Evolutionary conservation across 495 filamentous ascomycete species (phyloP), one percentile per base, ranked within the genome.

Genomic region (Lentithecium fluviatile): DNA sequence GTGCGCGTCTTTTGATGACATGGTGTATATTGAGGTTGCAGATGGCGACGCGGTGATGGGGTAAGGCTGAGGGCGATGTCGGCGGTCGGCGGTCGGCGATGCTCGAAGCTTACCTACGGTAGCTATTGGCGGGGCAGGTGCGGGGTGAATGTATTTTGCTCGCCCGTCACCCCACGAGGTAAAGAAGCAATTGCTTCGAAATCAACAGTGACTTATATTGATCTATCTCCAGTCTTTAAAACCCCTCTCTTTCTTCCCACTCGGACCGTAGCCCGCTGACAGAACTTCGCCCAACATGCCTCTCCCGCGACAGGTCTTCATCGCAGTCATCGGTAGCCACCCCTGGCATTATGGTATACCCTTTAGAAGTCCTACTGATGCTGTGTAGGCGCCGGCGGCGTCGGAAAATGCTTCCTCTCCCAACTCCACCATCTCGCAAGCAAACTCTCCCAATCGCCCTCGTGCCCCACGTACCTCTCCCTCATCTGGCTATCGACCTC

Each of bases 341-440:
- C 6, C 34, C 29, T 52, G n/a, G n/a, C n/a, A n/a, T n/a, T n/a
- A n/a, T n/a, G n/a, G n/a, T 62, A n/a, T 15, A 50, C 51, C 54
- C 26, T 49, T 50, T 56, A 24, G 38, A 46, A 45, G 49, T 19
- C 29, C 19, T 12, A 59, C 24, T 15, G n/a, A n/a, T 43, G 11
- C 21, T 40, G 13, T 20, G 10, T 66, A 97, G 94, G 94, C 65
- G 88, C 86, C 64, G 94, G 94, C 67, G 93, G 94, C 53, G 94
- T 98, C 52, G 94, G 94, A 60, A 88, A 89, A 73, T 83, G 84
- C 69, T 97, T 97, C 81, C 85, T 98, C 64, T 75, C 77, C 55
- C 94, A 98, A 74, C 84, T 97, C 57, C 73, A 76, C 56, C 63
- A 65, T 17, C 79, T 88, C 17, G 67, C 80, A 8, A 54, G 62